Conservation (phyloP, 2,329 filamentous ascomycete genomes). For the Penicillium olsonii region DNA sequence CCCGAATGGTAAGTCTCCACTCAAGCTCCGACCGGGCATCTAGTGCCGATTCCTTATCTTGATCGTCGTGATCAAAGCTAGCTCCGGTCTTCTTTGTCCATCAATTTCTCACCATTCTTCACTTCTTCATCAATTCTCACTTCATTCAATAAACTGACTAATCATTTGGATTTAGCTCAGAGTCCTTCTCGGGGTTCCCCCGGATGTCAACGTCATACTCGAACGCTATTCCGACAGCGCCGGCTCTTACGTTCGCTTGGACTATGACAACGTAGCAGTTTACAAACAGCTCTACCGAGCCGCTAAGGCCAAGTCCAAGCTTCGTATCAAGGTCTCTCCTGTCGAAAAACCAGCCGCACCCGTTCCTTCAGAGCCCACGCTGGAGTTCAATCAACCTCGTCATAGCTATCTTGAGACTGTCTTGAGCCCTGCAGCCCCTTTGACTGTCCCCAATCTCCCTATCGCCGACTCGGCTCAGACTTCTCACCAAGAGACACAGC, state of each 20-base stretch:
- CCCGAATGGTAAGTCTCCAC: conserved; percentile 73
- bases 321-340: conserved; percentile 75
- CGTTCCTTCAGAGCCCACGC: conserved; percentile 14
- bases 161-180: conserved; percentile 61
- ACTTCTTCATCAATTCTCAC: neutral
- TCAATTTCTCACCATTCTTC: neutral
- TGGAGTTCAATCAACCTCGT: conserved; percentile 24
- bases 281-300: conserved; percentile 98
- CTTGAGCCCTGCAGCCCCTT: conserved; percentile 29
- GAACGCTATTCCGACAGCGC: conserved; percentile 97
- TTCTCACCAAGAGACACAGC: conserved; percentile 2
- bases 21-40: conserved; percentile 32
- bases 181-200: conserved; percentile 64
- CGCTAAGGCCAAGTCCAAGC: conserved; percentile 96
- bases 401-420: conserved; percentile 48
- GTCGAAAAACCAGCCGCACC: conserved; percentile 29
- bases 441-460: conserved; percentile 11
- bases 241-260: conserved; percentile 74
- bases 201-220: conserved; percentile 65
- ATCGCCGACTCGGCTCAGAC: conserved; percentile 3
- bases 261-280: conserved; percentile 73
- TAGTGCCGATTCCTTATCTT: conserved; percentile 23
- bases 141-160: conserved; percentile 14
- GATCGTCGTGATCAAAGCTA: conserved; percentile 10
- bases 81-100: neutral